Evolutionary conservation across 305 asterid genomes (phyloP), one percentile per base, ranked within the genome.

Genomic region (Nicotiana rustica): DNA sequence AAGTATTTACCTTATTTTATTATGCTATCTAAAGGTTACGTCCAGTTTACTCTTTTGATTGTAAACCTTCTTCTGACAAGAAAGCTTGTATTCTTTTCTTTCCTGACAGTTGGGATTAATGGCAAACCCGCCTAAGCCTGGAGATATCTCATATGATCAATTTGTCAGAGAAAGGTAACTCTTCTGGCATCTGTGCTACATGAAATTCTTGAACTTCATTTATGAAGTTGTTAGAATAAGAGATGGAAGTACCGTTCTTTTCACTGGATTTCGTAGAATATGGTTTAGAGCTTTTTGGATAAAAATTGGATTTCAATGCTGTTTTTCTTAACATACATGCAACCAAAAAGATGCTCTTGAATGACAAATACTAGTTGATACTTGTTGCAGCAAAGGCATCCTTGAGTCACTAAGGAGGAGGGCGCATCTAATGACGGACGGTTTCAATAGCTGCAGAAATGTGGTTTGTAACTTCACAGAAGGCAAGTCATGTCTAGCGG

Each of bases 391-490:
- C 92, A 93, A 95, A 84, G 98, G 97, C 36, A 92, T 97, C 75
- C 92, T 97, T 4, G 98, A 92, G 82, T 97, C 99, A 1, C 88
- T 95, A 89, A 92, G 99, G 86, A 95, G 80, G 90, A 92, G 99
- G 81, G 99, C 99, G 0, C 97, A 81, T 47, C 88, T 97, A 82
- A 95, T 97, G 99, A 97, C 99, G 0, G 96, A 93, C 62, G 98
- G 98, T 52, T 97, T 97, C 88, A 95, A 97, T 85, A 92, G 94
- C 94, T 97, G 99, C 85, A 93, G 94, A 93, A 97, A 97, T 61
- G 98, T 97, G 1, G 94, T 92, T 79, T 97, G 99, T 83, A 97
- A 97, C 85, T 97, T 97, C 83, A 97, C 99, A 3, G 99, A 97
- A 97, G 99, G 99, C 88, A 81, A 75, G 78, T 77, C 7, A 57